A percentile compares a stretch with the other conserved stretches of the same genome.
Conservation (phyloP, 805 yeast species). For the Wickerhamomyces bovis region DNA sequence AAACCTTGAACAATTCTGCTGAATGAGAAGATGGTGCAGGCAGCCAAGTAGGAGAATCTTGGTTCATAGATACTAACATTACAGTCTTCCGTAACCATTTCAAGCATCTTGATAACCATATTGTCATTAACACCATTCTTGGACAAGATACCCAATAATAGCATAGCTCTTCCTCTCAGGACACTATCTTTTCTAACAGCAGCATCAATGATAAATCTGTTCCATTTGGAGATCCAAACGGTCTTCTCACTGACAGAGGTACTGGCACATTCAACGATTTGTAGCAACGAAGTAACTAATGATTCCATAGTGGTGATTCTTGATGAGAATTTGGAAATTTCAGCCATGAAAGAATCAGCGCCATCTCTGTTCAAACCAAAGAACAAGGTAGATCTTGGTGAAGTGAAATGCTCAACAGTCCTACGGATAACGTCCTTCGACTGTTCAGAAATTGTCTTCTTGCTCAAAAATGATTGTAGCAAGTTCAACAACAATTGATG, state of each 20-base stretch:
- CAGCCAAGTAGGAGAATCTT: constrained; percentile 17
- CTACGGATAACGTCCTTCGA: constrained; percentile 38
- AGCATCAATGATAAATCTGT: constrained; percentile 54
- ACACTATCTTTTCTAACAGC: constrained; percentile 51
- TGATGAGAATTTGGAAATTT: constrained; percentile 31
- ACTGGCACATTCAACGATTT: constrained; percentile 45
- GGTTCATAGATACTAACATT: constrained; percentile 25
- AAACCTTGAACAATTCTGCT: constrained; percentile 35
- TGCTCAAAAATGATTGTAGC: constrained; percentile 61
- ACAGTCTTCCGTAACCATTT: constrained; percentile 26
- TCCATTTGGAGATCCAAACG: constrained; percentile 62
- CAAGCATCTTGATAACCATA: constrained; percentile 34
- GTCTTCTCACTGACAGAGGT: constrained; percentile 39
- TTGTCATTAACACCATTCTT: constrained; percentile 57
- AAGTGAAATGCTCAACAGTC: constrained; percentile 36
- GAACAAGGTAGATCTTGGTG: constrained; percentile 62
- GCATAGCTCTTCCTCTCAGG: constrained; percentile 60
- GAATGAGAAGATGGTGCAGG: constrained; percentile 35
- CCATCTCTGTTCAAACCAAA: constrained; percentile 62
- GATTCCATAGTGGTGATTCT: constrained; percentile 45
- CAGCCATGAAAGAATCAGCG: constrained; percentile 30
- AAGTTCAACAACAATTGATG: constrained; percentile 60
- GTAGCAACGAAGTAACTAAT: constrained; percentile 49
- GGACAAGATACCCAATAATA: constrained; percentile 65
- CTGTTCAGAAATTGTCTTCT: constrained; percentile 40